Evolutionary conservation across 2,329 filamentous ascomycete genomes (phyloP).

Genomic region (Helminthosporium solani): DNA sequence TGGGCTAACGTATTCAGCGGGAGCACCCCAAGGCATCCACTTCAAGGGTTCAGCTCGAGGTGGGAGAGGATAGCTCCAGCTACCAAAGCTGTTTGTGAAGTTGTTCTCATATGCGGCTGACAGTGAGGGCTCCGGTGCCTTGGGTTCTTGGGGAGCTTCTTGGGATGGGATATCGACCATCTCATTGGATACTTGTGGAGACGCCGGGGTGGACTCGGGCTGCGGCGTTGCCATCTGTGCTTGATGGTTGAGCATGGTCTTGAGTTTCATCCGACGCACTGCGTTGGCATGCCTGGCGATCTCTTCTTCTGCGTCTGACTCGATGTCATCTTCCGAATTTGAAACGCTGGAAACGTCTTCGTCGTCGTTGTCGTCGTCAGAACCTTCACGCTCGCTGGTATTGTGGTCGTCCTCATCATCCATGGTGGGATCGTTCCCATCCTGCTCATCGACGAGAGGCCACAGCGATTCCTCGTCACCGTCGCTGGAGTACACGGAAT

Average conservation of each 20-base stretch:
- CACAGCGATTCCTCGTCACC: not conserved
- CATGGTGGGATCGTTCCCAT: constrained; percentile 10
- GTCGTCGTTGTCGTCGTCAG: constrained; percentile 1
- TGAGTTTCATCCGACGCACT: constrained; percentile 6
- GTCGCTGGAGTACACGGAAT: not conserved
- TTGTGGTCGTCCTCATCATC: constrained; percentile 9
- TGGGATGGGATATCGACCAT: not conserved
- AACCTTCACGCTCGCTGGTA: not conserved
- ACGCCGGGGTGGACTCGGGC: not conserved
- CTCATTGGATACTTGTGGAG: not conserved
- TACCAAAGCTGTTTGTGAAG: not conserved
- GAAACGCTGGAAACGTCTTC: not conserved
- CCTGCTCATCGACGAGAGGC: not conserved
- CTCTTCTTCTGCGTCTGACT: not conserved
- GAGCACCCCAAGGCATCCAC: constrained; percentile 9
- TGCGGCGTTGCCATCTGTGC: constrained; percentile 2
- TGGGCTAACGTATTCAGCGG: constrained; percentile 9
- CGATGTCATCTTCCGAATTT: not conserved
- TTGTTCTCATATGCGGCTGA: too few relatives aligned
- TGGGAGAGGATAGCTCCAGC: constrained; percentile 16
- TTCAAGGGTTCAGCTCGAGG: constrained; percentile 18
- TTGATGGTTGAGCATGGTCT: constrained; percentile 9
- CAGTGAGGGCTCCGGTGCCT: not conserved
- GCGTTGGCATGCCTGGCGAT: constrained; percentile 5
- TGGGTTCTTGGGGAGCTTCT: not conserved